Evolutionary conservation across 2,329 filamentous ascomycete genomes (phyloP), one percentile per base, ranked within the genome.

Genomic region (Chrysosporium queenslandicum): DNA sequence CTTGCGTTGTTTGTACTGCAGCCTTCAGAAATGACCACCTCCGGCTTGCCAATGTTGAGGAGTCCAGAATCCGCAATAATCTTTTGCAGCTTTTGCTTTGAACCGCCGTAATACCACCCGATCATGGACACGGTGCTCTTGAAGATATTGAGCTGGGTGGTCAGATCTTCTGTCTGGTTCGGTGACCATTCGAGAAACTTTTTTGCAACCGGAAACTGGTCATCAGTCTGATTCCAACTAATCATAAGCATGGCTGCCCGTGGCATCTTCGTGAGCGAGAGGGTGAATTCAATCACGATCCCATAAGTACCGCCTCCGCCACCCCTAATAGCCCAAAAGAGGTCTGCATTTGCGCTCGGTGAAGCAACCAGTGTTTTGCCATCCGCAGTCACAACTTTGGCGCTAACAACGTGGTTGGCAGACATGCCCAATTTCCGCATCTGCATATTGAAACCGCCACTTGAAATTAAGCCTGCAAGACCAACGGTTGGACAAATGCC

Each of bases 281-380:
- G 37, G 7, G 37, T 40, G 37, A 40, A 40, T 36, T 53, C 25
- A 43, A 29, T 7, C 36, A 83, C 77, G 2, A 82, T 69, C 2
- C 70, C 80, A 57, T 76, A 83, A 29, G 72, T 81, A n/a, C 78
- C 77, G 5, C 73, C 76, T 1, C 81, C 80, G 0, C 80, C 79
- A 3, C 80, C 80, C 39, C 70, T 69, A 1, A 83, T 63, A 1
- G 81, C 81, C 80, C 80, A 85, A 66, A 78, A 83, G 1, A 85
- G 68, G 46, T 83, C 80, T 0, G 67, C 53, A 56, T 83, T 77
- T 29, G 74, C 54, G 0, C 58, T 60, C 0, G 67, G 69, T 2
- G 68, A 74, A 0, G 77, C 78, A 2, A 63, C 72, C 1, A 81
- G 55, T n/a, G 74, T 59, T 14, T 69, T 53, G 2, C 80, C 78